Evolutionary conservation across 257 asterid genomes (phyloP).

Genomic region (Parsonsia alboflavescens): DNA sequence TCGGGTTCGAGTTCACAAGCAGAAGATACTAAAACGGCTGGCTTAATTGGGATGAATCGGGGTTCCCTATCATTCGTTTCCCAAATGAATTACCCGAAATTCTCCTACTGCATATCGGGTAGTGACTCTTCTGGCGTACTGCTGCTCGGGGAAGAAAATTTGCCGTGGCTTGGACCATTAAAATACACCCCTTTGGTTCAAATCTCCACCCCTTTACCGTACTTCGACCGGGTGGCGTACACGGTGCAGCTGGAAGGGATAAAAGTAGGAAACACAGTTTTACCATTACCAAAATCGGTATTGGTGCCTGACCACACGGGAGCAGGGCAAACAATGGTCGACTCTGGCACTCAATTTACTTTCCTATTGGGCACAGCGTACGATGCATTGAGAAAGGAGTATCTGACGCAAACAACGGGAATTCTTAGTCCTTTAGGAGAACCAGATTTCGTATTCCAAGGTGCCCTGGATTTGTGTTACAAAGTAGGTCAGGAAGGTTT

Average conservation of each 20-base stretch:
- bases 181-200: constrained; percentile 61
- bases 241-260: constrained; percentile 69
- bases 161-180: constrained; percentile 45
- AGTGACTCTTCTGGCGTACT: constrained; percentile 56
- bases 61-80: constrained; percentile 67
- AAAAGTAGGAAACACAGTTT: constrained; percentile 38
- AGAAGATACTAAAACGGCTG: constrained; percentile 52
- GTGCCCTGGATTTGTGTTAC: constrained; percentile 78
- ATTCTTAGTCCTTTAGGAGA: constrained; percentile 36
- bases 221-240: constrained; percentile 67
- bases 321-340: constrained; percentile 87
- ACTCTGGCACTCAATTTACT: constrained; percentile 83
- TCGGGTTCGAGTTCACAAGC: constrained; percentile 50
- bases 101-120: constrained; percentile 78
- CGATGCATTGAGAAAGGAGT: constrained; percentile 49
- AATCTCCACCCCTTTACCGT: constrained; percentile 54
- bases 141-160: constrained; percentile 47
- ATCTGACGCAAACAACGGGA: constrained; percentile 44
- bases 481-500: constrained; percentile 33
- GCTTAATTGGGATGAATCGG: constrained; percentile 71
- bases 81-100: constrained; percentile 50
- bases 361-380: constrained; percentile 60
- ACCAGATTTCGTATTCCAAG: constrained; percentile 62
- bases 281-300: constrained; percentile 44
- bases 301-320: constrained; percentile 75